phyloP scores from a whole-genome alignment of 208 protist species.

The Vickermania ingenoplastis region DNA sequence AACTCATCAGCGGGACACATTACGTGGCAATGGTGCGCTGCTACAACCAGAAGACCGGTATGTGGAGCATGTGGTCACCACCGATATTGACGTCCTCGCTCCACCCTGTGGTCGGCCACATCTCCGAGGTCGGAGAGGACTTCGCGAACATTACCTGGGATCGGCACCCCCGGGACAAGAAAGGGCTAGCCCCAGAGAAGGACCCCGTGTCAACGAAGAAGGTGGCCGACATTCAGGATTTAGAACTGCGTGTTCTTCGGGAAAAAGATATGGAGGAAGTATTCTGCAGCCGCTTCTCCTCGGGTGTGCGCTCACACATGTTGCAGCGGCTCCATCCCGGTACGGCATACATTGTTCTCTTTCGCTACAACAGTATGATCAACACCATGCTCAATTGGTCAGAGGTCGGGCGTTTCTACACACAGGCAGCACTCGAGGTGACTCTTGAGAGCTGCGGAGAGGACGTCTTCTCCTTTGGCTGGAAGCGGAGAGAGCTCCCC shows the following conservation, averaged over 20 bases:
- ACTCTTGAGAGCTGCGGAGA: constrained; percentile 56
- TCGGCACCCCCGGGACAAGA: constrained; percentile 27
- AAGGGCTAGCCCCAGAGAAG: constrained; percentile 29
- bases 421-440: constrained; percentile 47
- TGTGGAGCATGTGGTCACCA: constrained; percentile 71
- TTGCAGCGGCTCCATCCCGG: constrained; percentile 55
- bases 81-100: constrained; percentile 40
- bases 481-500: constrained; percentile 26
- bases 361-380: constrained; percentile 77
- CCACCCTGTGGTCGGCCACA: constrained; percentile 33
- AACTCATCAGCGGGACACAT: constrained; percentile 43
- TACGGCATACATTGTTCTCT: constrained; percentile 72
- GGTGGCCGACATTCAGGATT: constrained; percentile 39
- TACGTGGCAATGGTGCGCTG: constrained; percentile 57
- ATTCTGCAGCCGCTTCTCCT: constrained; percentile 32
- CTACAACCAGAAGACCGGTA: constrained; percentile 13
- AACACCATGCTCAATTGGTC: constrained; percentile 65
- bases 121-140: constrained; percentile 76
- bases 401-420: constrained; percentile 74
- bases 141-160: constrained; percentile 77
- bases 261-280: constrained; percentile 63
- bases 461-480: constrained; percentile 63
- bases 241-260: constrained; percentile 69
- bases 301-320: constrained; percentile 51
- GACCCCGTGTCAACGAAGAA: constrained; percentile 28